These are phyloP conservation scores for Pisolithus tinctorius DNA, from an alignment of 768 basidiomycete genomes.

Conservation along the genomic window DNA sequence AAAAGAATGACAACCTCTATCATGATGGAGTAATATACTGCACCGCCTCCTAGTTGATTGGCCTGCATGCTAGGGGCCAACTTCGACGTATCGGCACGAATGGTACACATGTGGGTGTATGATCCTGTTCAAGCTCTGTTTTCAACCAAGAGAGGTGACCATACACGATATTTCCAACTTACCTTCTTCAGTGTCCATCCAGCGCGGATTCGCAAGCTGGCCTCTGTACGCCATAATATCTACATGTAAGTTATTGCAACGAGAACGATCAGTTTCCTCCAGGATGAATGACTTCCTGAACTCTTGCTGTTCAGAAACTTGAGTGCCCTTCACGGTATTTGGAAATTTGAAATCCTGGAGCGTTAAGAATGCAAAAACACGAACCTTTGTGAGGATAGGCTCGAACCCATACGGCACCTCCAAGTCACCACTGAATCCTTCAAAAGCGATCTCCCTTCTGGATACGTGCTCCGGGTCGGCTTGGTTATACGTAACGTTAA, in stretches of 20 bases:
- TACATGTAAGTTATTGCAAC: constrained; percentile 8
- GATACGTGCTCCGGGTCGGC: constrained; percentile 30
- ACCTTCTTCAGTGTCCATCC: constrained; percentile 24
- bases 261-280: constrained; percentile 6
- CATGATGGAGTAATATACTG: constrained; percentile 6
- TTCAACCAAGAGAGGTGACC: background rate
- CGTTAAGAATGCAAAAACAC: background rate
- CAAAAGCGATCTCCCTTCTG: constrained; percentile 22
- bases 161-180: background rate
- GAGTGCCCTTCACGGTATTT: constrained; percentile 24
- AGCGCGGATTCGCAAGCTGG: constrained; percentile 9
- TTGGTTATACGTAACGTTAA: constrained; percentile 24
- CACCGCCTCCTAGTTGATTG: constrained; percentile 2
- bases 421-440: constrained; percentile 26
- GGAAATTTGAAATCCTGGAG: background rate
- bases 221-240: constrained; percentile 22
- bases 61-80: constrained; percentile 10
- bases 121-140: constrained; percentile 9
- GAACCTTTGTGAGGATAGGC: constrained; percentile 34
- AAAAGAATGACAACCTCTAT: constrained; percentile 39
- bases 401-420: constrained; percentile 31
- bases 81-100: constrained; percentile 20
- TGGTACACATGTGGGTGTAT: constrained; percentile 20
- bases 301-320: constrained; percentile 34
- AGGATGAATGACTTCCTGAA: constrained; percentile 30